A percentile compares a stretch with the other conserved stretches of the same genome.
Evolutionary conservation across 2,329 filamentous ascomycete species (phyloP).

Genomic region (Penicillium oxalicum): DNA sequence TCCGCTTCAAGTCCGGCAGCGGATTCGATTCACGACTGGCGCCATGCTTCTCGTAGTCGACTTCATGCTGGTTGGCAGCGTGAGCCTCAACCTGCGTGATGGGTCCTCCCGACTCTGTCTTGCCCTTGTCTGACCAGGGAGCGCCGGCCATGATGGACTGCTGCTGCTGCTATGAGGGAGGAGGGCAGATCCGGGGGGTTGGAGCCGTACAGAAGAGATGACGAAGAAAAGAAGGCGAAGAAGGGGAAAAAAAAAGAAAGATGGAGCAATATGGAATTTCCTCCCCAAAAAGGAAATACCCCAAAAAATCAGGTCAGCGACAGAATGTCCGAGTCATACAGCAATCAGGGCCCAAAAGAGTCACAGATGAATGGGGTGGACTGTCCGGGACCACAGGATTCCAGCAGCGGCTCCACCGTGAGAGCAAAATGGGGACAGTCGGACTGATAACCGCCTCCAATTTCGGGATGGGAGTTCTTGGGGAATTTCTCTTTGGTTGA

Average conservation of each 20-base stretch:
- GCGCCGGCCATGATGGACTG: slow-evolving; percentile 23
- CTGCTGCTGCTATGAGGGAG: neutral
- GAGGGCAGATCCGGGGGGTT: neutral
- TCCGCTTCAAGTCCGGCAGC: slow-evolving; percentile 61
- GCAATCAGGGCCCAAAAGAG: too few species aligned
- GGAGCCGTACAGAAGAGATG: neutral
- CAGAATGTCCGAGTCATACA: too few species aligned
- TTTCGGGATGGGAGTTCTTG: neutral
- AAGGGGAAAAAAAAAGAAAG: neutral
- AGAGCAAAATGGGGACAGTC: neutral
- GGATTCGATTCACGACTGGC: slow-evolving; percentile 51
- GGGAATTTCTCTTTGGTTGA: too few species aligned
- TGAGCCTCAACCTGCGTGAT: slow-evolving; percentile 19
- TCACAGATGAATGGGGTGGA: slow-evolving; percentile 2
- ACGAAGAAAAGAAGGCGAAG: neutral
- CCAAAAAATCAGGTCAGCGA: too few species aligned
- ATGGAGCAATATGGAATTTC: slow-evolving; percentile 6
- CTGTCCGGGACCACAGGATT: neutral
- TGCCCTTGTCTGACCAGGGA: slow-evolving; percentile 18
- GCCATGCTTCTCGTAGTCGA: slow-evolving; percentile 36
- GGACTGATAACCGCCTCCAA: too few species aligned
- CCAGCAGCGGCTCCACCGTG: neutral
- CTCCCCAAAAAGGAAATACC: too few species aligned
- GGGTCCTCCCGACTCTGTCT: slow-evolving; percentile 21
- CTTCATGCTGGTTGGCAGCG: slow-evolving; percentile 18